Conservation (phyloP, 768 basidiomycete species). For the Suillus subluteus region DNA sequence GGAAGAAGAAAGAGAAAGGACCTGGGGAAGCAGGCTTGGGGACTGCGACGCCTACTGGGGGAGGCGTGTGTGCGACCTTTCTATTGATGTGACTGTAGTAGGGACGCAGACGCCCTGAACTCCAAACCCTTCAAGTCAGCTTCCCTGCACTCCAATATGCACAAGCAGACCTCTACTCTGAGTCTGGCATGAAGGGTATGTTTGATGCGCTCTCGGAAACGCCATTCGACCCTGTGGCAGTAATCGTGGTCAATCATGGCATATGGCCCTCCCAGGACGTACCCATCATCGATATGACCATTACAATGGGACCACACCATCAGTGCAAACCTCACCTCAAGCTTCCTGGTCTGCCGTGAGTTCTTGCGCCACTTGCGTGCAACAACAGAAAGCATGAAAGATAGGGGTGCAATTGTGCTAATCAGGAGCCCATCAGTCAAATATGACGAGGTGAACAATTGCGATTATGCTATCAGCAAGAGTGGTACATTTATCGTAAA, state of each 20-base stretch:
- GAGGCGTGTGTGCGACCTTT: slow-evolving; percentile 33
- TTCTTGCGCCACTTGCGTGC: slow-evolving; percentile 52
- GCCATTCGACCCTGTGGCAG: slow-evolving; percentile 54
- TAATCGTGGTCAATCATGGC: slow-evolving; percentile 68
- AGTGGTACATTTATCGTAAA: slow-evolving; percentile 43
- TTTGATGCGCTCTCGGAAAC: slow-evolving; percentile 44
- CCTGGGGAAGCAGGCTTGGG: slow-evolving; percentile 26
- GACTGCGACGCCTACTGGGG: slow-evolving; percentile 32
- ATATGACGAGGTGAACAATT: slow-evolving; percentile 69
- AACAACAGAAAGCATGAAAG: slow-evolving; percentile 44
- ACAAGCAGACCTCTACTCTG: slow-evolving; percentile 62
- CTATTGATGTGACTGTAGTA: slow-evolving; percentile 41
- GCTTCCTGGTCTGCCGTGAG: slow-evolving; percentile 67
- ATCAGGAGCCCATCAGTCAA: slow-evolving; percentile 76
- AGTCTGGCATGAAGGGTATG: slow-evolving; percentile 53
- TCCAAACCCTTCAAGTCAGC: slow-evolving; percentile 43
- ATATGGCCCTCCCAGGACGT: slow-evolving; percentile 50
- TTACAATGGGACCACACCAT: slow-evolving; percentile 68
- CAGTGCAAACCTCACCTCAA: slow-evolving; percentile 65
- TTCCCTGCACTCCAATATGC: slow-evolving; percentile 40
- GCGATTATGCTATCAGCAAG: slow-evolving; percentile 69
- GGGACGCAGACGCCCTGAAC: slow-evolving; percentile 19
- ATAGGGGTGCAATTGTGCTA: slow-evolving; percentile 62
- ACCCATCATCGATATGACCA: slow-evolving; percentile 58
- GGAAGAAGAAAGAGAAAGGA: slow-evolving; percentile 41